These are phyloP conservation scores for Hypoxylon sp. DNA, from an alignment of 2,329 filamentous ascomycete genomes.

Conservation along the genomic window DNA sequence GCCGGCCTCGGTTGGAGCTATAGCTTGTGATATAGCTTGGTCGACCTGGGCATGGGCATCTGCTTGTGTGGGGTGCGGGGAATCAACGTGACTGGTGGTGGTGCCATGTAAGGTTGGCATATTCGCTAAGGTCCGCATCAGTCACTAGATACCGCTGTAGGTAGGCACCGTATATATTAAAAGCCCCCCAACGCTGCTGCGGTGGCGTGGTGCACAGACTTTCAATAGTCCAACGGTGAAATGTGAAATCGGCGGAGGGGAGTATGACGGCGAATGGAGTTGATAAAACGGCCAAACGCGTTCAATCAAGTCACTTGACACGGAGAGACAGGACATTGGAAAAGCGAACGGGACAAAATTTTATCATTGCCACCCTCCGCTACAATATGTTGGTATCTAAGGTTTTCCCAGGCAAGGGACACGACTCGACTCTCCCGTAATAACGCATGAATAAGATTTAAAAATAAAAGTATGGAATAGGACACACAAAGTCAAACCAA, in stretches of 20 bases:
- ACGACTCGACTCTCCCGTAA: conserved; percentile 22
- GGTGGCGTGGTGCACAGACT: conserved; percentile 31
- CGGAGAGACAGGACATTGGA: conserved; percentile 13
- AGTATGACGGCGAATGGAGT: conserved; percentile 14
- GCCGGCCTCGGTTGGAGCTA: conserved; percentile 42
- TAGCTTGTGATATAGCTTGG: conserved; percentile 48
- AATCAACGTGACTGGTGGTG: conserved; percentile 50
- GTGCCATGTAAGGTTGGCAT: conserved; percentile 46
- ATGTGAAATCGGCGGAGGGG: conserved; percentile 13
- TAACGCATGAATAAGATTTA: conserved; percentile 13
- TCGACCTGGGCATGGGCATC: conserved; percentile 40
- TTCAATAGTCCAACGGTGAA: conserved; percentile 14
- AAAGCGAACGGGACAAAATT: conserved; percentile 14
- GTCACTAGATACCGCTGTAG: conserved; percentile 7
- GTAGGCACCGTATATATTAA: conserved; percentile 20
- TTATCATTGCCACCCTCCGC: conserved; percentile 27
- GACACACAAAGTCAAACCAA: conserved; percentile 20
- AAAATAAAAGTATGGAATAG: conserved; percentile 14
- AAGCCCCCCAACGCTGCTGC: conserved; percentile 4
- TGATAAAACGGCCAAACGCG: background rate
- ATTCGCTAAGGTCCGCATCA: conserved; percentile 43
- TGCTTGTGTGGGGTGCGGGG: conserved; percentile 53
- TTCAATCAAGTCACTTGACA: conserved; percentile 33
- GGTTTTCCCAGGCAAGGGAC: conserved; percentile 12
- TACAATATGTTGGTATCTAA: conserved; percentile 21